Evolutionary conservation across 176 grass and related monocot species (phyloP).

Genomic region (Carex kokanica): DNA sequence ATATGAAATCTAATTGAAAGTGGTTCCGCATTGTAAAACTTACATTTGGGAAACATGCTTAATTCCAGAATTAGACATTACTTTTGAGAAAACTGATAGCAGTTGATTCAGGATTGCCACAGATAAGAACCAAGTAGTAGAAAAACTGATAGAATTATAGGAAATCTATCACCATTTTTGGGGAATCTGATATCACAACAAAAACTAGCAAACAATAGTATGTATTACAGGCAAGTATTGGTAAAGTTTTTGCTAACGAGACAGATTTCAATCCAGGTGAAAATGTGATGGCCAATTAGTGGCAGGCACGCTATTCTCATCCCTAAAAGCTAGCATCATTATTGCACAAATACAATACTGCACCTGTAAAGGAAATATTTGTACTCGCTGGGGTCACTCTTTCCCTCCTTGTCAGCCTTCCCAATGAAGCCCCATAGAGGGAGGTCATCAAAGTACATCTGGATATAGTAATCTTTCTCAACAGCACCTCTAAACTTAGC

Average conservation of each 20-base stretch:
- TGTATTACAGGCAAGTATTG: neutral
- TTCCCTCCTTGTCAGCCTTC: constrained; percentile 76
- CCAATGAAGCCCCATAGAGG: constrained; percentile 96
- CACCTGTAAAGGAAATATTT: constrained; percentile 84
- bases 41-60: neutral
- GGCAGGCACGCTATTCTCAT: neutral
- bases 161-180: neutral
- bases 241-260: neutral
- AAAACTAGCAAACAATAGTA: neutral
- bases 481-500: constrained; percentile 63
- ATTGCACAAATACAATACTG: neutral
- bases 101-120: neutral
- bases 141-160: neutral
- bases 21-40: neutral
- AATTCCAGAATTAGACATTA: neutral
- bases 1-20: neutral
- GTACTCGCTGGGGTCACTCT: constrained; percentile 46
- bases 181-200: neutral
- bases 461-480: constrained; percentile 92
- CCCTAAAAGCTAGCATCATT: neutral
- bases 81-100: neutral
- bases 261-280: neutral
- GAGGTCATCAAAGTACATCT: constrained; percentile 98
- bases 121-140: neutral
- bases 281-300: neutral